Evolutionary conservation across 495 filamentous ascomycete species (phyloP).

Genomic region (Rusavskia elegans): DNA sequence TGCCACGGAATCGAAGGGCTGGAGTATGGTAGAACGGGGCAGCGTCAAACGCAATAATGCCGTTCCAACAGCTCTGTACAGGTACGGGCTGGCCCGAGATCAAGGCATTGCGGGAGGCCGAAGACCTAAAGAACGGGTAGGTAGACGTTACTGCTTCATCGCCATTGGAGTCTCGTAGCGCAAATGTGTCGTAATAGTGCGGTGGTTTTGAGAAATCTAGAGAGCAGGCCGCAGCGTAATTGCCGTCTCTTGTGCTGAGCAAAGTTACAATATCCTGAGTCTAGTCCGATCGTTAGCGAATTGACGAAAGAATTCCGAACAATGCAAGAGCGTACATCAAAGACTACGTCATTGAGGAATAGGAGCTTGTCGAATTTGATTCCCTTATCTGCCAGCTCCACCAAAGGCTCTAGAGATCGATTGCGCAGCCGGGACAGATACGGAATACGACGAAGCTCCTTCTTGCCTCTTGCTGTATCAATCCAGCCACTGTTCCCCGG

Average conservation of each 20-base stretch:
- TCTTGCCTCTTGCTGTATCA: conserved; percentile 28
- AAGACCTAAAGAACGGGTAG: conserved; percentile 65
- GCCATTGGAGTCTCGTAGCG: conserved; percentile 55
- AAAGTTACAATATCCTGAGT: conserved; percentile 43
- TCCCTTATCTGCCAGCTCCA: conserved; percentile 27
- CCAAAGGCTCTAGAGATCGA: conserved; percentile 29
- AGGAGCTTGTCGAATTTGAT: conserved; percentile 49
- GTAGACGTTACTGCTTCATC: conserved; percentile 42
- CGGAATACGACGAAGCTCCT: conserved; percentile 48
- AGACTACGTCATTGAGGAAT: conserved; percentile 64
- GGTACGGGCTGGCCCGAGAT: conserved; percentile 39
- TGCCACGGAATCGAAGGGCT: conserved; percentile 50
- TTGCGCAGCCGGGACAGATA: conserved; percentile 53
- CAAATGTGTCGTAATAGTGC: conserved; percentile 70
- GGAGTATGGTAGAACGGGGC: conserved; percentile 35
- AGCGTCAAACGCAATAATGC: conserved; percentile 49
- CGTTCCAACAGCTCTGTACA: conserved; percentile 74
- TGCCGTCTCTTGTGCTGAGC: conserved; percentile 53
- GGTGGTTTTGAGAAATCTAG: conserved; percentile 60
- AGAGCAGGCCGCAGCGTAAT: conserved; percentile 69
- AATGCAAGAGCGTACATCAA: conserved; percentile 32
- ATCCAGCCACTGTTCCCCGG: conserved; percentile 37
- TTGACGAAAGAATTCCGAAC: neutral
- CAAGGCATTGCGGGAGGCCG: conserved; percentile 41
- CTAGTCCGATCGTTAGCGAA: neutral